Evolutionary conservation across 106 monocot genomes (phyloP).

Genomic region (Apostasia shenzhenica): DNA sequence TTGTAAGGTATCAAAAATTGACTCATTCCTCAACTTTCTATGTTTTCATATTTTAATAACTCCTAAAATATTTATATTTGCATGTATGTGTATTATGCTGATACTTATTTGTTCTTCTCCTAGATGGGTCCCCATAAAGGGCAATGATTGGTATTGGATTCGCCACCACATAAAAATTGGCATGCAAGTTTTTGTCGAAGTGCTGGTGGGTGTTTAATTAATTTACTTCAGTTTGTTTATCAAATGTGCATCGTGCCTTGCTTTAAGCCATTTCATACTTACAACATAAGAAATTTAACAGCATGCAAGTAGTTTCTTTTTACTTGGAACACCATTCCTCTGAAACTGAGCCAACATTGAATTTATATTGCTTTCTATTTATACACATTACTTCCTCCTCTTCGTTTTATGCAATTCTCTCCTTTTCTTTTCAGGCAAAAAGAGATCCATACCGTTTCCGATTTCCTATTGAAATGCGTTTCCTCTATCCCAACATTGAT

Average conservation of each 20-base stretch:
- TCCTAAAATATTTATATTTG: too few species aligned
- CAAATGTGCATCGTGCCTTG: too few species aligned
- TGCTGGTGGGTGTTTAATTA: slow-evolving; percentile 47
- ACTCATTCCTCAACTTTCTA: background rate
- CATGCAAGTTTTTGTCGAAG: slow-evolving; percentile 85
- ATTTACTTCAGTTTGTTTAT: too few species aligned
- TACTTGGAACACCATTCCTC: too few species aligned
- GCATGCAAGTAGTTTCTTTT: too few species aligned
- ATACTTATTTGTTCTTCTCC: slow-evolving; percentile 3
- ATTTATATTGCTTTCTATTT: too few species aligned
- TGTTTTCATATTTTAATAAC: background rate
- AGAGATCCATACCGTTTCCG: slow-evolving; percentile 90
- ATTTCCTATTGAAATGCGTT: slow-evolving; percentile 95
- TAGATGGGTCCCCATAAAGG: slow-evolving; percentile 98
- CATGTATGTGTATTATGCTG: too few species aligned
- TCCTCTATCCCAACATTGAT: slow-evolving; percentile 91
- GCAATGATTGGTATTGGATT: slow-evolving; percentile 99
- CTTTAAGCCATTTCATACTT: too few species aligned
- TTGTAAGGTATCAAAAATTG: background rate
- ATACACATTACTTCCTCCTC: too few species aligned
- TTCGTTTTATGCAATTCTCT: slow-evolving; percentile 6
- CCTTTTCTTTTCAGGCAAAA: slow-evolving; percentile 66
- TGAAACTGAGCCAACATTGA: too few species aligned
- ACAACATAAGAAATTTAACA: too few species aligned
- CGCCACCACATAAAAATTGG: slow-evolving; percentile 96